phyloP scores from a whole-genome alignment of 176 grass and related monocot genomes.

The Musa acuminata region DNA sequence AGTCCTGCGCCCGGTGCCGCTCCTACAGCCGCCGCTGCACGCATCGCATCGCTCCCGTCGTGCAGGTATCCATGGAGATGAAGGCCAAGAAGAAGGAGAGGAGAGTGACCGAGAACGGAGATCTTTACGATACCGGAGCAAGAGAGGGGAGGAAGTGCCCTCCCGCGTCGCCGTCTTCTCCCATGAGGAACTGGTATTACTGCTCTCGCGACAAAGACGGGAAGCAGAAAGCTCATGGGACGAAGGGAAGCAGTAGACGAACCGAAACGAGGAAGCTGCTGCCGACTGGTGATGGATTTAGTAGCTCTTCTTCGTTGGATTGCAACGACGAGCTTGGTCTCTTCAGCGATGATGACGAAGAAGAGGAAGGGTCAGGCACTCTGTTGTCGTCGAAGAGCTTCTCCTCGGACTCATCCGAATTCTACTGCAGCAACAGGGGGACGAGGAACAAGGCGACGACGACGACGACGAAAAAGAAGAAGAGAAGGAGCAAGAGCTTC shows the following conservation, averaged over 20 bases:
- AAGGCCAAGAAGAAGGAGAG: not conserved
- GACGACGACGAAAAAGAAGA: not conserved
- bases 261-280: slow-evolving; percentile 6
- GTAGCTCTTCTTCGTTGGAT: slow-evolving; percentile 37
- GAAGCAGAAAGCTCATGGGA: not conserved
- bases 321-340: slow-evolving; percentile 36
- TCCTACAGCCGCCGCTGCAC: not conserved
- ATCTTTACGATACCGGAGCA: not conserved
- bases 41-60: slow-evolving; percentile 31
- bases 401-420: slow-evolving; percentile 68
- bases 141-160: slow-evolving; percentile 28
- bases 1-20: no score
- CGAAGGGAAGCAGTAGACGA: not conserved
- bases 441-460: slow-evolving; percentile 11
- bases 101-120: slow-evolving; percentile 19
- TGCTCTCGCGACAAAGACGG: no score
- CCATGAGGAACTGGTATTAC: slow-evolving; percentile 18
- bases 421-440: slow-evolving; percentile 30
- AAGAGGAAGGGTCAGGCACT: slow-evolving; percentile 37
- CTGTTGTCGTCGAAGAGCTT: slow-evolving; percentile 74
- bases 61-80: slow-evolving; percentile 33
- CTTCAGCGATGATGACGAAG: slow-evolving; percentile 30
- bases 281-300: slow-evolving; percentile 25
- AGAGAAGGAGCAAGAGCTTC: not conserved
- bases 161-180: slow-evolving; percentile 30